A percentile compares a stretch with the other conserved stretches of the same genome.
These are phyloP conservation scores for Clitoria ternatea DNA, from an alignment of 306 rosid species.

Conservation along the genomic window DNA sequence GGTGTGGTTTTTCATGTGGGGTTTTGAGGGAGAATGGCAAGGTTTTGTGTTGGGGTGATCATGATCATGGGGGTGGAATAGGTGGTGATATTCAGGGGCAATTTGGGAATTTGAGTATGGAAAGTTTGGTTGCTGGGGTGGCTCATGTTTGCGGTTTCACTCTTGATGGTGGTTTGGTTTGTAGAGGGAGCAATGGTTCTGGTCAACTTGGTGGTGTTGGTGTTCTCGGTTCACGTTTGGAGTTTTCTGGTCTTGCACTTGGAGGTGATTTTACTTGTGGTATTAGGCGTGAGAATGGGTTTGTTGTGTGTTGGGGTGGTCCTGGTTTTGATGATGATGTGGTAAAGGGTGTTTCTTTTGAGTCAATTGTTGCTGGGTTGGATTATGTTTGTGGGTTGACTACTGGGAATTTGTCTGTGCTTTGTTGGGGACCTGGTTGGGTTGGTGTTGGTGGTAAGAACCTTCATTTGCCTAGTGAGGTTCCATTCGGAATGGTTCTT, in stretches of 20 bases:
- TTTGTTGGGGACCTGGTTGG: slow-evolving; percentile 44
- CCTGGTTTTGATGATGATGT: background rate
- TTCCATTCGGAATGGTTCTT: slow-evolving; percentile 35
- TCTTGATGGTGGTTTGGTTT: slow-evolving; percentile 29
- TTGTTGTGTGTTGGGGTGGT: slow-evolving; percentile 36
- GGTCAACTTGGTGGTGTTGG: slow-evolving; percentile 22
- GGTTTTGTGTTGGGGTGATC: slow-evolving; percentile 46
- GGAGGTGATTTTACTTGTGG: slow-evolving; percentile 41
- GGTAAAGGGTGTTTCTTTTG: slow-evolving; percentile 37
- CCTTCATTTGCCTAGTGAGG: background rate
- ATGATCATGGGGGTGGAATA: background rate
- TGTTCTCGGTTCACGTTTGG: slow-evolving; percentile 9
- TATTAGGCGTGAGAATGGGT: slow-evolving; percentile 26
- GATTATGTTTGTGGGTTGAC: slow-evolving; percentile 49
- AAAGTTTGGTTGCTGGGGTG: slow-evolving; percentile 35
- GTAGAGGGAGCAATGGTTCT: slow-evolving; percentile 33
- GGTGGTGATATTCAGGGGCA: slow-evolving; percentile 26
- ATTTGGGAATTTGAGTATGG: slow-evolving; percentile 34
- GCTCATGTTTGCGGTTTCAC: slow-evolving; percentile 51
- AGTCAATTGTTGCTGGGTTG: slow-evolving; percentile 46
- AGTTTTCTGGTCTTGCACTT: slow-evolving; percentile 36
- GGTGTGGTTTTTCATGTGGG: slow-evolving; percentile 43
- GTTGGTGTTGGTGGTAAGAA: background rate
- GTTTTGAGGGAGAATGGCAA: slow-evolving; percentile 3
- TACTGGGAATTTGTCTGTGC: slow-evolving; percentile 29